These are phyloP conservation scores for Coleophoma cylindrospora DNA, from an alignment of 2,329 filamentous ascomycete species.

Conservation along the genomic window DNA sequence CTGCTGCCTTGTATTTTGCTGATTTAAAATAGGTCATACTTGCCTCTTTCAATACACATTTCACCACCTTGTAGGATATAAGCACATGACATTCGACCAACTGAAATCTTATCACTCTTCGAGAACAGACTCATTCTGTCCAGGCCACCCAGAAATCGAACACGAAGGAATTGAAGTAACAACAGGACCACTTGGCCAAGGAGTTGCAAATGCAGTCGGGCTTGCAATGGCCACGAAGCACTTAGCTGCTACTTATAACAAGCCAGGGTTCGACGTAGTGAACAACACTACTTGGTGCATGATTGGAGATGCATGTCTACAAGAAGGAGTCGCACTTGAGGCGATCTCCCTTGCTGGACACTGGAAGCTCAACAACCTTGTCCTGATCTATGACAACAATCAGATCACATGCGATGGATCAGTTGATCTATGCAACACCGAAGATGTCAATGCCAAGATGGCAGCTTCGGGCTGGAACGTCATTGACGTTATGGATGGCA, in stretches of 20 bases:
- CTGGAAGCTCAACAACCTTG: slow-evolving; percentile 40
- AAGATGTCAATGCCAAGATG: slow-evolving; percentile 46
- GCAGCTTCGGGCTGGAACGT: slow-evolving; percentile 41
- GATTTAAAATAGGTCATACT: slow-evolving; percentile 29
- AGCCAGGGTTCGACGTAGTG: slow-evolving; percentile 35
- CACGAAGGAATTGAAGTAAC: slow-evolving; percentile 45
- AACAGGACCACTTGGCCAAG: slow-evolving; percentile 45
- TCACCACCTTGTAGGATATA: slow-evolving; percentile 39
- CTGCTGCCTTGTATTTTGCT: not conserved
- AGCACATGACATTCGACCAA: slow-evolving; percentile 40
- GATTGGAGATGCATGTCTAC: slow-evolving; percentile 43
- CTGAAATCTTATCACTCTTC: slow-evolving; percentile 39
- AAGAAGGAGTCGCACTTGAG: slow-evolving; percentile 44
- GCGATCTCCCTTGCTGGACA: slow-evolving; percentile 44
- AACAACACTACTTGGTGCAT: slow-evolving; percentile 43
- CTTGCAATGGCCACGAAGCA: slow-evolving; percentile 44
- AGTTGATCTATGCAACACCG: slow-evolving; percentile 38
- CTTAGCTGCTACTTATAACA: slow-evolving; percentile 40
- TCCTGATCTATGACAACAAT: slow-evolving; percentile 47
- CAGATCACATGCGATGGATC: slow-evolving; percentile 44
- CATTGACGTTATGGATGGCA: slow-evolving; percentile 39
- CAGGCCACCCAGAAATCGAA: slow-evolving; percentile 44
- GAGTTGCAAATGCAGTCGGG: slow-evolving; percentile 45
- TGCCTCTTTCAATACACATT: slow-evolving; percentile 40
- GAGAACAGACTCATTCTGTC: slow-evolving; percentile 34